These are phyloP conservation scores for Colletotrichum plurivorum DNA, from an alignment of 2,329 filamentous ascomycete genomes.

Conservation along the genomic window DNA sequence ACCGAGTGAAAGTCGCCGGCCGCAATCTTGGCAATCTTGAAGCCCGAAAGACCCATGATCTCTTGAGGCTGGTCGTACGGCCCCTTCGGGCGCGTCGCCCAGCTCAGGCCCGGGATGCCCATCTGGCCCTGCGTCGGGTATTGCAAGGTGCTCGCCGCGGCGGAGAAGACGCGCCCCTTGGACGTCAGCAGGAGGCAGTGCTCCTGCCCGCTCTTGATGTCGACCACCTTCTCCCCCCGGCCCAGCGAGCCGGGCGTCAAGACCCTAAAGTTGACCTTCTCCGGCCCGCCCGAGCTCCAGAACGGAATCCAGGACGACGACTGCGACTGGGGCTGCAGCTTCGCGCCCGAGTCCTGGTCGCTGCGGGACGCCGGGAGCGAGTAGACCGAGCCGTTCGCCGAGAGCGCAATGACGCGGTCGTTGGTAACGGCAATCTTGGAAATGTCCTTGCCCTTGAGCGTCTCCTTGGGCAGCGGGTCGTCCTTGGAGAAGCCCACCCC, in stretches of 20 bases:
- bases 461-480: constrained; percentile 75
- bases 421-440: constrained; percentile 81
- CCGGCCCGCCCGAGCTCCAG: constrained; percentile 63
- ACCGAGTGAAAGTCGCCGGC: constrained; percentile 90
- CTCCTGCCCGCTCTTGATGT: constrained; percentile 84
- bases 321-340: constrained; percentile 66
- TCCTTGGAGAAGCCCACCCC: constrained; percentile 81
- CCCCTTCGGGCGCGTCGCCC: constrained; percentile 81
- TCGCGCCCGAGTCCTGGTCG: constrained; percentile 77
- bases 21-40: constrained; percentile 81
- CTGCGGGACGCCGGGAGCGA: constrained; percentile 83
- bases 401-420: constrained; percentile 87
- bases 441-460: constrained; percentile 86
- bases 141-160: constrained; percentile 82
- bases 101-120: constrained; percentile 86
- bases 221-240: constrained; percentile 80
- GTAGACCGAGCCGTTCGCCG: constrained; percentile 83
- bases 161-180: constrained; percentile 87
- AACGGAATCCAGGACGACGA: constrained; percentile 80
- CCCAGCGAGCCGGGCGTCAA: constrained; percentile 75
- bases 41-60: constrained; percentile 78
- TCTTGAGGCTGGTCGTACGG: constrained; percentile 88
- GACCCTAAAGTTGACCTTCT: constrained; percentile 77
- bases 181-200: constrained; percentile 90
- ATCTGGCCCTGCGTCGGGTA: constrained; percentile 90